These are phyloP conservation scores for Coemansia sp. DNA, from an alignment of 192 early-diverging fungal genomes.

Conservation along the genomic window DNA sequence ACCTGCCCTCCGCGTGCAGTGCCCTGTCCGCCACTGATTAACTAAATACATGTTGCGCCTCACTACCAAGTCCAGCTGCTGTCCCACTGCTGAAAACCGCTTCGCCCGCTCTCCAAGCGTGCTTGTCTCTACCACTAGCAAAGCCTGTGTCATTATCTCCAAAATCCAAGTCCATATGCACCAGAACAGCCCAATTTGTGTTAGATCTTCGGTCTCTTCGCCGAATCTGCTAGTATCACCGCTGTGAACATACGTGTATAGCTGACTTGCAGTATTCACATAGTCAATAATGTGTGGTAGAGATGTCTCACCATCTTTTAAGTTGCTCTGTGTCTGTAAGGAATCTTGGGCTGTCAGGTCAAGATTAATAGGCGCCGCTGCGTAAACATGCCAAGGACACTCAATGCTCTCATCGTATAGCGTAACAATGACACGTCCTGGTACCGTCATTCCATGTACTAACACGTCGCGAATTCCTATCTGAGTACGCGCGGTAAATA, in stretches of 20 bases:
- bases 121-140: conserved; percentile 62
- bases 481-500: conserved; percentile 49
- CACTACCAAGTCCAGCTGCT: conserved; percentile 86
- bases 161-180: conserved; percentile 53
- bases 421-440: conserved; percentile 31
- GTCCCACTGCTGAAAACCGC: conserved; percentile 70
- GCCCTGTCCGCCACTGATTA: conserved; percentile 69
- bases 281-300: conserved; percentile 32
- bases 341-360: conserved; percentile 21
- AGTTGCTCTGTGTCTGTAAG: neutral
- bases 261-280: conserved; percentile 26
- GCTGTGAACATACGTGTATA: conserved; percentile 28
- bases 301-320: neutral
- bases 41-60: conserved; percentile 86
- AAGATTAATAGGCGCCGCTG: conserved; percentile 41
- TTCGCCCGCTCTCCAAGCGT: conserved; percentile 61
- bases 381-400: conserved; percentile 47
- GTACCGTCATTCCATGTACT: conserved; percentile 11
- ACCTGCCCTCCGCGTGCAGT: conserved; percentile 58
- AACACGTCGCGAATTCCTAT: conserved; percentile 40
- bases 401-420: conserved; percentile 40
- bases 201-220: neutral
- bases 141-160: conserved; percentile 54
- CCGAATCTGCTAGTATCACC: neutral
- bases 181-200: neutral